These are phyloP conservation scores for Saccharomycopsis fibuligera DNA, from an alignment of 805 yeast species.

Conservation along the genomic window DNA sequence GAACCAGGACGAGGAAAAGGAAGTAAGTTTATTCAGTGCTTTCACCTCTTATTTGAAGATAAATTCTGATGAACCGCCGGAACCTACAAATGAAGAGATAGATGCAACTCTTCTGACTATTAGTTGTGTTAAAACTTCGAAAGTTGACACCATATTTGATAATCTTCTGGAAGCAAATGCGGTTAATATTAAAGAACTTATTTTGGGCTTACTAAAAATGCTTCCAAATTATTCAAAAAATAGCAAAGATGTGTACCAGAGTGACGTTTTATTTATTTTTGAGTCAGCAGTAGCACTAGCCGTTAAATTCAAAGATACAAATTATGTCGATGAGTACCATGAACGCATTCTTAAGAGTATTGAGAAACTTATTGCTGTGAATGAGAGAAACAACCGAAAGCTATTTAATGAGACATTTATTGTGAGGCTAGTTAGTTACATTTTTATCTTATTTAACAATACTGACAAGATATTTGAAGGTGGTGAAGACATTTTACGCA, in stretches of 20 bases:
- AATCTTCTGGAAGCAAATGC: background rate
- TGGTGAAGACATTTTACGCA: slow-evolving; percentile 12
- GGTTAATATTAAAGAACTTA: background rate
- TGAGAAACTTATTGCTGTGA: slow-evolving; percentile 15
- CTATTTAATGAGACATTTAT: slow-evolving; percentile 25
- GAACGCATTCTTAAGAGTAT: slow-evolving; percentile 23
- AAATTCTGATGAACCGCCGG: slow-evolving; percentile 75
- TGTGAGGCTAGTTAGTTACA: slow-evolving; percentile 46
- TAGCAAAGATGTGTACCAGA: slow-evolving; percentile 36
- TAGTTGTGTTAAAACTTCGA: slow-evolving; percentile 64
- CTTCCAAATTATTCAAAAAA: slow-evolving; percentile 8
- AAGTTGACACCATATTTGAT: slow-evolving; percentile 11
- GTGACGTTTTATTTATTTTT: slow-evolving; percentile 41
- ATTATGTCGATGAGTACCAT: slow-evolving; percentile 16
- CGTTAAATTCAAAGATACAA: background rate
- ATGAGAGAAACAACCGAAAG: slow-evolving; percentile 29
- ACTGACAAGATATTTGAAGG: slow-evolving; percentile 22
- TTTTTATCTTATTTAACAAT: slow-evolving; percentile 40
- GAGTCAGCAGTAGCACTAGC: slow-evolving; percentile 33
- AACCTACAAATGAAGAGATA: slow-evolving; percentile 90
- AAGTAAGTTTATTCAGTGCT: slow-evolving; percentile 76
- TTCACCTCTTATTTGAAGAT: slow-evolving; percentile 90
- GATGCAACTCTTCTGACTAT: slow-evolving; percentile 76
- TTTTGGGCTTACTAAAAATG: slow-evolving; percentile 4
- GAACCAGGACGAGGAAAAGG: slow-evolving; percentile 54